Percentiles rank a stretch among this genome's conserved stretches.
Evolutionary conservation across 192 early-diverging fungal genomes (phyloP).

Genomic region (Entomortierella chlamydospora): DNA sequence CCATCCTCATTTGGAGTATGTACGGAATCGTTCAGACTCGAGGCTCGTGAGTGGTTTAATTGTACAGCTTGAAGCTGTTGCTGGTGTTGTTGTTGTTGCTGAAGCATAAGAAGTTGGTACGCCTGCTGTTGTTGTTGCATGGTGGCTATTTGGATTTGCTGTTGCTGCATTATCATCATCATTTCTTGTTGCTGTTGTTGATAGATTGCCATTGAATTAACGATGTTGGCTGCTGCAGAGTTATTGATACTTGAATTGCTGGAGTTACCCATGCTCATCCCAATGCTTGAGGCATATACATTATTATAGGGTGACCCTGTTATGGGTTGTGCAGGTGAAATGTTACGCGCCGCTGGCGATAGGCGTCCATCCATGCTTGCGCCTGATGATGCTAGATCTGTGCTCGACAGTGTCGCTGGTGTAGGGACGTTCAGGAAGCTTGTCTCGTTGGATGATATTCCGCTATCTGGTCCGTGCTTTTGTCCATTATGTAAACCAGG

Average conservation of each 20-base stretch:
- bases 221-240: conserved; percentile 6
- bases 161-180: conserved; percentile 53
- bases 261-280: conserved; percentile 8
- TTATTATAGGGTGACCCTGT: background rate
- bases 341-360: background rate
- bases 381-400: background rate
- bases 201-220: conserved; percentile 43
- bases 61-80: conserved; percentile 37
- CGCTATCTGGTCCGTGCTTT: background rate
- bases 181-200: conserved; percentile 52
- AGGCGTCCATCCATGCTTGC: background rate
- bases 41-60: conserved; percentile 14
- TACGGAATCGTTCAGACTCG: conserved; percentile 13
- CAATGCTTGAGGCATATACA: background rate
- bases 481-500: background rate
- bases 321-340: background rate
- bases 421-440: background rate
- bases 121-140: conserved; percentile 55
- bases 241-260: conserved; percentile 15
- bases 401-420: background rate
- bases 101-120: conserved; percentile 28
- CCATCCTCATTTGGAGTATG: background rate
- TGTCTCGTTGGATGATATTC: background rate
- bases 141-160: conserved; percentile 49
- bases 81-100: conserved; percentile 49